Base-by-base conservation (phyloP, 75 land plant species). In the Selaginella tamariscina region DNA sequence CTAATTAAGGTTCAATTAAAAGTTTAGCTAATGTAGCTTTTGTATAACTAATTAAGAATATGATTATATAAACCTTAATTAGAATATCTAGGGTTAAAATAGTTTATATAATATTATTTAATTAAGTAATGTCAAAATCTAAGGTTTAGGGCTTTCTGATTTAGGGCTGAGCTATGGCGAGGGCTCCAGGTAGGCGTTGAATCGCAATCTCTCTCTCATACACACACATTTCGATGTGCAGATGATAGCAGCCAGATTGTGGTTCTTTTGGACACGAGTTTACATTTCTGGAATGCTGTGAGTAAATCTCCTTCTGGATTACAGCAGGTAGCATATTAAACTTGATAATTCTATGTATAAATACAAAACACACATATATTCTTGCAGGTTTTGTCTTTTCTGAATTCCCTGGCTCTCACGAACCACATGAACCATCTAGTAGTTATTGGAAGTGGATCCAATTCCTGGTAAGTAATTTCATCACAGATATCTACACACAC, bases 241-340 rank as follows among this genome's bases (percentile, higher is more conserved):
- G 98, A 93, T 73, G 98, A 93, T 65, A 85, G 86, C 29, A 93
- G 98, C 71, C 82, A 81, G 32, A 67, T 89, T 49, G 70, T 93
- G 74, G 80, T 89, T 1, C 65, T 93, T 32, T 68, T 93, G 24
- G 98, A 93, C 59, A 80, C 80, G 0, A 93, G 89, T 31, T 96
- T 94, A 1, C 83, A 79, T 68, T 89, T 93, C 67, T 93, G 98
- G 98, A 64, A 72, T 24, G 66, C 64, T 29, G 56, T 27, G 23
- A 64, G 57, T 24, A 65, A 15, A 15, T 66, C 68, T 24, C 33
- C 2, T 66, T 66, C 33, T n/a, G 60, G 33, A 23, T 24, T 39
- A 57, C 29, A 75, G 29, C 24, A 59, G 22, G 24, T 55, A 13
- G 32, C 77, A 21, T n/a, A n/a, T n/a, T n/a, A 32, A 70, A 49